These are phyloP conservation scores for Ceratocystis harringtonii DNA, from an alignment of 2,329 filamentous ascomycete genomes.

Conservation along the genomic window DNA sequence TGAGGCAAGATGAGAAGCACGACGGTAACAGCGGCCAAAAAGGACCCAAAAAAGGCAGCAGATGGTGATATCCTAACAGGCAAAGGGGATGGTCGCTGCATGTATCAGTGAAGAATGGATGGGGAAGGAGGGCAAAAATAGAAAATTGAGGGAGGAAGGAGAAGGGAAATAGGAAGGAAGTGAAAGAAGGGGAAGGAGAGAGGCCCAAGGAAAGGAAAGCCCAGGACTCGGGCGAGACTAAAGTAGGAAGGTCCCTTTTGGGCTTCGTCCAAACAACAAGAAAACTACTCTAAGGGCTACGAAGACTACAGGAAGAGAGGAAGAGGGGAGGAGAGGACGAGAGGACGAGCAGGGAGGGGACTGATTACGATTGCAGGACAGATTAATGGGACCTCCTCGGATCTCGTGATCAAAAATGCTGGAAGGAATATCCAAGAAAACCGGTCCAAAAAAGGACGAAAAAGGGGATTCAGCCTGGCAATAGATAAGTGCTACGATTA, in stretches of 20 bases:
- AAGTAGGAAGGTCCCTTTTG: neutral
- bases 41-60: neutral
- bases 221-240: neutral
- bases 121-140: neutral
- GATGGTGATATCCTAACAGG: neutral
- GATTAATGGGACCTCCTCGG: neutral
- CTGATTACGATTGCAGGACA: constrained; percentile 1
- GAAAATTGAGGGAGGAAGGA: neutral
- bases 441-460: neutral
- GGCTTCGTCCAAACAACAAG: neutral
- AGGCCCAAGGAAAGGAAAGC: neutral
- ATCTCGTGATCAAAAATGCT: neutral
- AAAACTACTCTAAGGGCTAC: neutral
- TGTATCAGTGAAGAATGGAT: neutral
- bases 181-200: neutral
- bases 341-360: neutral
- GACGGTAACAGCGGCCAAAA: neutral
- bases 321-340: neutral
- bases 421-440: constrained; percentile 2
- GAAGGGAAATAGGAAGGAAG: neutral
- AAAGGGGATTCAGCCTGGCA: neutral
- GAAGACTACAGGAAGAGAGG: neutral
- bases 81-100: neutral
- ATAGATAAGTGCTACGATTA: neutral
- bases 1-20: neutral